Conservation (phyloP, 1,284 basidiomycete species). For the Moesziomyces antarcticus region DNA sequence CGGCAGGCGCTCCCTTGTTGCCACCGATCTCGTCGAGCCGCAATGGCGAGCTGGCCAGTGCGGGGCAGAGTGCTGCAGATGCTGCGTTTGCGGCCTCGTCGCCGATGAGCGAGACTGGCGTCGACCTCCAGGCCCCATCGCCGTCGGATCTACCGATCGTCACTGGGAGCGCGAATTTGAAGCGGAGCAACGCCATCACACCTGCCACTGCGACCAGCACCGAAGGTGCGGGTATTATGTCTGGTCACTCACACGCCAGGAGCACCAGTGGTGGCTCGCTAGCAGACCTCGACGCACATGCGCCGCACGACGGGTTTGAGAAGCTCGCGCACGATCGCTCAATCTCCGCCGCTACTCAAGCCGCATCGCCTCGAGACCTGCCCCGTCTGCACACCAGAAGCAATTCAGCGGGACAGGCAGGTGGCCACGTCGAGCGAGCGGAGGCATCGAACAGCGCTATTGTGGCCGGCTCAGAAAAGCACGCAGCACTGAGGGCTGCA, state of each 20-base stretch:
- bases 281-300: background rate
- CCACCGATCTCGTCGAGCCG: constrained; percentile 36
- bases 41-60: constrained; percentile 20
- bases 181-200: constrained; percentile 49
- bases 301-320: background rate
- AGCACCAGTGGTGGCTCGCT: constrained; percentile 5
- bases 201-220: constrained; percentile 15
- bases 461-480: constrained; percentile 10
- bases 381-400: constrained; percentile 20
- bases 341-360: too few species aligned
- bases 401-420: background rate
- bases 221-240: constrained; percentile 4
- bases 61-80: constrained; percentile 31
- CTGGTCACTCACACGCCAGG: constrained; percentile 3
- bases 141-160: constrained; percentile 36
- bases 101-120: constrained; percentile 7
- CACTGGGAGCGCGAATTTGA: constrained; percentile 27
- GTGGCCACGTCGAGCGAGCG: background rate
- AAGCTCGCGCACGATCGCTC: too few species aligned
- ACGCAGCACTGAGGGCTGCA: background rate
- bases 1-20: constrained; percentile 46
- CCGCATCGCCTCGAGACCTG: constrained; percentile 1
- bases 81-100: constrained; percentile 33
- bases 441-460: constrained; percentile 20
- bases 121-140: constrained; percentile 16